Conservation (phyloP, 352 stramenopile genomes). For the Phytophthora idaei region DNA sequence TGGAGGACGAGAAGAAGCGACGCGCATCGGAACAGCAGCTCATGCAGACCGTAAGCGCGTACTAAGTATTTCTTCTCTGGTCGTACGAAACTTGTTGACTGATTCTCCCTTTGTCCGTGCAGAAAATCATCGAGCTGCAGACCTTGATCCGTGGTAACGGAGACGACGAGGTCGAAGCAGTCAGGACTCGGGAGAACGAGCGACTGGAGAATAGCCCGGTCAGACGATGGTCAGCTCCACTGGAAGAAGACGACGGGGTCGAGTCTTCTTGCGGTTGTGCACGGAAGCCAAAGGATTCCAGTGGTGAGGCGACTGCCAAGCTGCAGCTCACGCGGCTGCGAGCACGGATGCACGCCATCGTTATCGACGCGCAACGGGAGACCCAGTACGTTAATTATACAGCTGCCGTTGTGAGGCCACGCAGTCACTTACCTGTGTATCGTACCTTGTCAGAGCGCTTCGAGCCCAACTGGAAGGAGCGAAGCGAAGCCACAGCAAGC, state of each 20-base stretch:
- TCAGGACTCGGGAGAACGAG: conserved; percentile 24
- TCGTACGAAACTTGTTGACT: not conserved
- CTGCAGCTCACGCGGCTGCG: conserved; percentile 54
- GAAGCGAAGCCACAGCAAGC: conserved; percentile 38
- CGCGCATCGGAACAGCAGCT: conserved; percentile 65
- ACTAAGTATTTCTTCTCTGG: not conserved
- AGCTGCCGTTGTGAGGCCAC: not conserved
- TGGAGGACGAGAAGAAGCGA: conserved; percentile 75
- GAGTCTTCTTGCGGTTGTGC: conserved; percentile 20
- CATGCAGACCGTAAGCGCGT: conserved; percentile 58
- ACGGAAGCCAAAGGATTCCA: conserved; percentile 30
- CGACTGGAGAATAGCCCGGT: conserved; percentile 30
- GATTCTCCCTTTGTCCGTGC: conserved; percentile 2
- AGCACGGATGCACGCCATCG: conserved; percentile 59
- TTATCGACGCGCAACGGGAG: conserved; percentile 51
- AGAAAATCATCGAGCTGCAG: conserved; percentile 83
- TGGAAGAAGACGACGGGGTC: conserved; percentile 20
- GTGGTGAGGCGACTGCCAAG: conserved; percentile 36
- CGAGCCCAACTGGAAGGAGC: conserved; percentile 49
- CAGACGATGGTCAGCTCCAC: conserved; percentile 25
- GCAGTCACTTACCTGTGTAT: conserved; percentile 23
- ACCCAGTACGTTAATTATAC: conserved; percentile 37
- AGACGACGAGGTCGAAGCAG: conserved; percentile 22
- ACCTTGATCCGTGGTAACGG: conserved; percentile 63
- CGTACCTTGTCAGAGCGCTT: conserved; percentile 37